Percentiles rank a stretch among this genome's conserved stretches.
These are phyloP conservation scores for Hemileccinum rubropunctum DNA, from an alignment of 768 basidiomycete species.

Conservation along the genomic window DNA sequence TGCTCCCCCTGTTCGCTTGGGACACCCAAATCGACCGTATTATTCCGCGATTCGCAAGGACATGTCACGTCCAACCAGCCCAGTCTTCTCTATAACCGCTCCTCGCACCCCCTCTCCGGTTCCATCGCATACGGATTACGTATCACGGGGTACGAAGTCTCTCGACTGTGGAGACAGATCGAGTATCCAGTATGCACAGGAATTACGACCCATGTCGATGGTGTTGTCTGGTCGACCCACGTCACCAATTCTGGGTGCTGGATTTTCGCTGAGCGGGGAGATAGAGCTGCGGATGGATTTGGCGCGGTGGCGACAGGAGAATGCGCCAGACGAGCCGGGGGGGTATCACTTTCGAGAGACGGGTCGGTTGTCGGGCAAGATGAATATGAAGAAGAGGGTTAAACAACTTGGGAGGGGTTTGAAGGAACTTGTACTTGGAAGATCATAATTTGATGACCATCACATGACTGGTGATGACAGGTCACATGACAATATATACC, in stretches of 20 bases:
- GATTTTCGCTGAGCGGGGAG: conserved; percentile 60
- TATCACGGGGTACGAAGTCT: conserved; percentile 31
- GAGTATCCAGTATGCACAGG: conserved; percentile 12
- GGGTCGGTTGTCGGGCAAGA: conserved; percentile 16
- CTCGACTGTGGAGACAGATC: conserved; percentile 28
- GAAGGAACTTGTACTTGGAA: conserved; percentile 31
- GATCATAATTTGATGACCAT: conserved; percentile 2
- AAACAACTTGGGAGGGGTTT: conserved; percentile 30
- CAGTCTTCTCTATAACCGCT: conserved; percentile 24
- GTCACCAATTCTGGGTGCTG: conserved; percentile 24
- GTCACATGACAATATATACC: conserved; percentile 13
- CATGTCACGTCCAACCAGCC: conserved; percentile 41
- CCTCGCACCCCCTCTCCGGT: conserved; percentile 28
- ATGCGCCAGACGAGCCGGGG: conserved; percentile 31
- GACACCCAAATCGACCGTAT: conserved; percentile 52
- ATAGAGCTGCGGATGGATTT: conserved; percentile 57
- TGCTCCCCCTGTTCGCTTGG: conserved; percentile 37
- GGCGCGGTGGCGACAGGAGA: conserved; percentile 36
- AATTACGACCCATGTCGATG: conserved; percentile 31
- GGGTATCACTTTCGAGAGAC: conserved; percentile 31
- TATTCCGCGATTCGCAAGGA: conserved; percentile 53
- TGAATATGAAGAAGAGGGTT: conserved; percentile 25
- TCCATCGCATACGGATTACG: conserved; percentile 21
- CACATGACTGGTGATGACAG: conserved; percentile 1
- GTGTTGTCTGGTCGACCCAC: conserved; percentile 19